Evolutionary conservation across 2,329 filamentous ascomycete genomes (phyloP), one percentile per base, ranked within the genome.

Genomic region (Colletotrichum sp.): DNA sequence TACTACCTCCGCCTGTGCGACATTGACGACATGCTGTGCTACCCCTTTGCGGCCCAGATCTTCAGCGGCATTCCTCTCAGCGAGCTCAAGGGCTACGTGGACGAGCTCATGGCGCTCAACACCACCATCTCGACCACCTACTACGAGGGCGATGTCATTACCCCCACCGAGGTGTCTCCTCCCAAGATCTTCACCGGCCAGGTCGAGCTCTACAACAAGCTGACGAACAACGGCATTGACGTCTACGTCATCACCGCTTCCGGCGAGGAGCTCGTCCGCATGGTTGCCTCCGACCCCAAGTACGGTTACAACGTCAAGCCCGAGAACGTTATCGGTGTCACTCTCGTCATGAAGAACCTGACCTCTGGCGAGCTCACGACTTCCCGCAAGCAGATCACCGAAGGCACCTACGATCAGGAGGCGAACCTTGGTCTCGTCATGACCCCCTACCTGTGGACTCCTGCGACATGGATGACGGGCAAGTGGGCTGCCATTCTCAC

Each of bases 241-340:
- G 86, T 88, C 24, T 88, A 88, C 74, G 83, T 88, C 26, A 78
- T 88, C 55, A 76, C 81, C 26, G 86, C 86, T 7, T 79, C 86
- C 1, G 81, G 82, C n/a, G 86, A 88, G 76, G 86, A 88, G 78
- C 81, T 88, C 9, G 86, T 88, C 18, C 84, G 86, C 67, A 87
- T 88, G 85, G 85, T 88, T 1, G 86, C 83, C n/a, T 82, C 85
- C 2, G 86, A 88, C 72, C 85, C 85, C 9, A 82, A 82, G 75
- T 88, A 88, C 64, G 86, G 86, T 62, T 88, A 88, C 81, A 87
- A 88, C 75, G 85, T 88, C 7, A 83, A 83, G 36, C 80, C 86
- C 3, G 80, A 88, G 73, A 87, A 87, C 66, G 85, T 88, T 44
- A 86, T 88, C 24, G 86, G 86, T 30, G 85, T 88, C 15, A 85